Evolutionary conservation across 805 yeast genomes (phyloP).

Genomic region (Candida berthetii): DNA sequence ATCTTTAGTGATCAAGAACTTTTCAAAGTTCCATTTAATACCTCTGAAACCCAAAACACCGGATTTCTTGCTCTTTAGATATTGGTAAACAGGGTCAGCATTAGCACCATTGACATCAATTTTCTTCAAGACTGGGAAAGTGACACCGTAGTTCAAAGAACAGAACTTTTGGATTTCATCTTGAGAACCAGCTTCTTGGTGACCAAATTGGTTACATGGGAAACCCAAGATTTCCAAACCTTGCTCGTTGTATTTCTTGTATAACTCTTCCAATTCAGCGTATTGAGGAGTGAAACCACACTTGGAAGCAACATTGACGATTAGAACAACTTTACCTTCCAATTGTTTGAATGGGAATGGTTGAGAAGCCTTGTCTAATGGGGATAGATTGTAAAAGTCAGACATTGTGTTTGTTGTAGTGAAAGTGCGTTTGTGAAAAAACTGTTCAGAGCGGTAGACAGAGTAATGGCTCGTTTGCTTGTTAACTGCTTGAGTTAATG

Average conservation of each 20-base stretch:
- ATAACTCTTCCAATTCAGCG: constrained; percentile 61
- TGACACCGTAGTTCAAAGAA: constrained; percentile 77
- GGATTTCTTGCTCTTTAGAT: constrained; percentile 60
- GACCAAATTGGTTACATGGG: constrained; percentile 89
- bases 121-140: constrained; percentile 85
- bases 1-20: constrained; percentile 51
- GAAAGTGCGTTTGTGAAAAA: no score
- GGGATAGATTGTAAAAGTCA: constrained; percentile 59
- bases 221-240: constrained; percentile 74
- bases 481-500: no score
- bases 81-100: constrained; percentile 76
- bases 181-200: constrained; percentile 67
- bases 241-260: constrained; percentile 57
- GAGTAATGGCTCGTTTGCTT: no score
- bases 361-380: constrained; percentile 54
- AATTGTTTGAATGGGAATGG: constrained; percentile 54
- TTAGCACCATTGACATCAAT: constrained; percentile 83
- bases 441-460: no score
- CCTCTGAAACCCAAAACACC: constrained; percentile 64
- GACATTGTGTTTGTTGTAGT: constrained; percentile 33
- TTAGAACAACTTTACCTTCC: constrained; percentile 74
- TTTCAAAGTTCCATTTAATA: constrained; percentile 77
- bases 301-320: constrained; percentile 87
- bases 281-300: constrained; percentile 83
- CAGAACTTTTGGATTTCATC: constrained; percentile 75